A percentile compares a stretch with the other conserved stretches of the same genome.
Conservation (phyloP, 225 moss, liverwort and hornwort genomes). For the Polytrichum commune region DNA sequence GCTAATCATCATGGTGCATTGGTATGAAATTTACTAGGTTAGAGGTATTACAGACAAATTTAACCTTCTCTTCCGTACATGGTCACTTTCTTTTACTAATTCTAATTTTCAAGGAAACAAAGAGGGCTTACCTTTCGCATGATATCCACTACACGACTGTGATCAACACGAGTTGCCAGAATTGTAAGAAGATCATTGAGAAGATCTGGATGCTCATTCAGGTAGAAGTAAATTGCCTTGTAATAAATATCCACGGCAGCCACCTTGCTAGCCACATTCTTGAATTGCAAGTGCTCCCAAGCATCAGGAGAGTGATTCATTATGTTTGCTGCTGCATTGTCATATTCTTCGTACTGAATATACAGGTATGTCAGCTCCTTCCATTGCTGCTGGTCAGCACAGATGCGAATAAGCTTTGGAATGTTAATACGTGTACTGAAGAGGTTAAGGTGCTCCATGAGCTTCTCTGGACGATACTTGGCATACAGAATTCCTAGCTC, state of each 20-base stretch:
- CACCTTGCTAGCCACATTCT: constrained; percentile 95
- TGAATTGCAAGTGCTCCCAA: constrained; percentile 99
- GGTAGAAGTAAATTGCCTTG: constrained; percentile 89
- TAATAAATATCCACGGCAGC: constrained; percentile 97
- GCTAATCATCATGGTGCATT: too few species aligned
- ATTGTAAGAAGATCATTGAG: constrained; percentile 96
- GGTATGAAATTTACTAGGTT: too few species aligned
- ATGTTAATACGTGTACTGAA: constrained; percentile 95
- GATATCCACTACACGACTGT: constrained; percentile 93
- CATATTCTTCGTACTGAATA: constrained; percentile 98
- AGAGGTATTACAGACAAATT: too few species aligned
- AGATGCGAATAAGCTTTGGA: constrained; percentile 94
- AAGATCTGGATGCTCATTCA: constrained; percentile 92
- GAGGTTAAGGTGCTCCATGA: constrained; percentile 98
- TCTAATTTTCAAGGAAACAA: background rate
- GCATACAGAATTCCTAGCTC: constrained; percentile 96
- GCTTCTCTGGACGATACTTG: constrained; percentile 93
- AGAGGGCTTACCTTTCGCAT: constrained; percentile 71
- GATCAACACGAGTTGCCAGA: constrained; percentile 86
- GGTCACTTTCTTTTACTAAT: too few species aligned
- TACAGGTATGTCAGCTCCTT: constrained; percentile 95
- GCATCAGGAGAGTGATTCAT: constrained; percentile 99
- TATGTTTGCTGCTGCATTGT: constrained; percentile 96
- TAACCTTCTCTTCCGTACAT: too few species aligned
- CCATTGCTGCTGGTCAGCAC: constrained; percentile 99